A percentile compares a stretch with the other conserved stretches of the same genome.
Conservation (phyloP, 768 basidiomycete species). For the Pleurotus giganteus region DNA sequence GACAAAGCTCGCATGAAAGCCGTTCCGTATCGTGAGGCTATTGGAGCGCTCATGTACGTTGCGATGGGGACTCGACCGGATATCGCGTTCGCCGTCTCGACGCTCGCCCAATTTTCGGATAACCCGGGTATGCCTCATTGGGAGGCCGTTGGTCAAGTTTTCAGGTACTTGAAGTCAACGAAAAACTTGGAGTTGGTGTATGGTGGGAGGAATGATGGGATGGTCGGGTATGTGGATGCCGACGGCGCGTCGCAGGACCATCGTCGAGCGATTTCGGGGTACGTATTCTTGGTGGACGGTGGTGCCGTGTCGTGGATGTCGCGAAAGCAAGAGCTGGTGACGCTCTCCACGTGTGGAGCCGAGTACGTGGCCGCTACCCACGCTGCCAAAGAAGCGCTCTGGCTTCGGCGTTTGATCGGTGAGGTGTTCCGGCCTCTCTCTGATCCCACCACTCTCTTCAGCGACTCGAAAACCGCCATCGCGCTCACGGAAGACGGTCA, state of each 20-base stretch:
- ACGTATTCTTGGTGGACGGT: slow-evolving; percentile 21
- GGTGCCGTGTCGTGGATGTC: slow-evolving; percentile 24
- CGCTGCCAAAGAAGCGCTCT: slow-evolving; percentile 17
- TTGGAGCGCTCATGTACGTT: slow-evolving; percentile 25
- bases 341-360: slow-evolving; percentile 15
- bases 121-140: slow-evolving; percentile 27
- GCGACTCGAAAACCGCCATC: slow-evolving; percentile 17
- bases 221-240: slow-evolving; percentile 16
- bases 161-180: slow-evolving; percentile 34
- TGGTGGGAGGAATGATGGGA: slow-evolving; percentile 11
- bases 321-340: slow-evolving; percentile 19
- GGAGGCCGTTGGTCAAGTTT: slow-evolving; percentile 26
- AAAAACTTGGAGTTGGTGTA: slow-evolving; percentile 14
- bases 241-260: slow-evolving; percentile 11
- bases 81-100: slow-evolving; percentile 20
- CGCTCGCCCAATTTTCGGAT: slow-evolving; percentile 23
- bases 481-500: slow-evolving; percentile 21
- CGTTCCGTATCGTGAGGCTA: slow-evolving; percentile 13
- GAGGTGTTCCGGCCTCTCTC: slow-evolving; percentile 12
- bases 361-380: slow-evolving; percentile 17
- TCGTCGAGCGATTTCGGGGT: slow-evolving; percentile 24
- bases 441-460: slow-evolving; percentile 6
- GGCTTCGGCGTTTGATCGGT: slow-evolving; percentile 23
- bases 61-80: slow-evolving; percentile 24
- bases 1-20: slow-evolving; percentile 12